Percentiles rank a stretch among this genome's conserved stretches.
These are phyloP conservation scores for Fusarium udum DNA, from an alignment of 2,329 filamentous ascomycete genomes.

Conservation along the genomic window DNA sequence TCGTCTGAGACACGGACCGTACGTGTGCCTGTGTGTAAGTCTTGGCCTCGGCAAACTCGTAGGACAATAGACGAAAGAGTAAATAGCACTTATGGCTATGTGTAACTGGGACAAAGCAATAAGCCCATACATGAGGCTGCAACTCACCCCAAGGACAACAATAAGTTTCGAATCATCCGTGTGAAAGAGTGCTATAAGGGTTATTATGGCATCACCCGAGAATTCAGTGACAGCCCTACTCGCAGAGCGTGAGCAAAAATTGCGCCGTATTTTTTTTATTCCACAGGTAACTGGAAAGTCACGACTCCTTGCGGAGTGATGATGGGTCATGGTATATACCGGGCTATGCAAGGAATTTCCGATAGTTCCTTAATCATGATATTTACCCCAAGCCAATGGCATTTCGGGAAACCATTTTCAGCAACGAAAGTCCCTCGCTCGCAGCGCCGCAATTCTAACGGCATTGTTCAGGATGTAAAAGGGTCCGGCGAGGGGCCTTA, in stretches of 20 bases:
- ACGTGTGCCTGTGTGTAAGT: constrained; percentile 5
- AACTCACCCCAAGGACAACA: background rate
- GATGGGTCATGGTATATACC: background rate
- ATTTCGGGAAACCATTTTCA: background rate
- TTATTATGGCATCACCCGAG: background rate
- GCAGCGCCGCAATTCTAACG: background rate
- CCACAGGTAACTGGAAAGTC: background rate
- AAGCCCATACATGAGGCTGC: background rate
- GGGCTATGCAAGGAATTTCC: background rate
- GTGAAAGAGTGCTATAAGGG: background rate
- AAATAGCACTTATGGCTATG: background rate
- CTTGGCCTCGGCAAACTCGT: constrained; percentile 6
- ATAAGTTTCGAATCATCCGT: background rate
- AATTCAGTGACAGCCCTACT: background rate
- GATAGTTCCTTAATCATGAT: background rate
- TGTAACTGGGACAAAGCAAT: constrained; percentile 1
- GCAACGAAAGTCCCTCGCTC: constrained; percentile 12
- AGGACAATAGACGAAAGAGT: background rate
- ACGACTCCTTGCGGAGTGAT: background rate
- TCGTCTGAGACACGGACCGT: constrained; percentile 21
- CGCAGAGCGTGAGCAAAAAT: background rate
- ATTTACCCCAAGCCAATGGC: background rate
- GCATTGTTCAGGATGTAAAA: background rate
- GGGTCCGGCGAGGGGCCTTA: background rate
- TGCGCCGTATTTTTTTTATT: background rate